phyloP scores from a whole-genome alignment of 2,329 filamentous ascomycete genomes.

The Diplodia scrobiculata region DNA sequence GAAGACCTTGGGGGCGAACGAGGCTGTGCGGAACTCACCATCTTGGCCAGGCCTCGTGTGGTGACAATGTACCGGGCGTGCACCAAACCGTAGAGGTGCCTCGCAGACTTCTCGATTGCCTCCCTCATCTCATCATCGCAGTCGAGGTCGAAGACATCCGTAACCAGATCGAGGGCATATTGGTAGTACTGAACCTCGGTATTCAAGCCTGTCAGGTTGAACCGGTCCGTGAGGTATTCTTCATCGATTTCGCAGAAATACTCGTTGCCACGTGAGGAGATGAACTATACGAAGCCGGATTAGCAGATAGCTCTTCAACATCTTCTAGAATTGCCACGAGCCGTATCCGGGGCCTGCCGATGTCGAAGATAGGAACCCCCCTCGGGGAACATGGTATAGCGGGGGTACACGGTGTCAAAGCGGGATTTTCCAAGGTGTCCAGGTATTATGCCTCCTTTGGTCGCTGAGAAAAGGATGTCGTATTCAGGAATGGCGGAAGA shows the following conservation, averaged over 20 bases:
- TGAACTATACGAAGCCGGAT: constrained; percentile 67
- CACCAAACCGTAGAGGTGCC: constrained; percentile 92
- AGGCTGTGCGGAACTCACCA: constrained; percentile 61
- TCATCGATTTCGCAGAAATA: constrained; percentile 99
- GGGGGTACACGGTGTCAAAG: neutral
- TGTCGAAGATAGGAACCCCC: neutral
- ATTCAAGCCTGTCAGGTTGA: constrained; percentile 96
- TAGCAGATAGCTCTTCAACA: neutral
- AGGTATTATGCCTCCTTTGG: neutral
- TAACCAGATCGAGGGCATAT: constrained; percentile 95
- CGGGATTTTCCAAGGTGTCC: neutral
- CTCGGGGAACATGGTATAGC: neutral
- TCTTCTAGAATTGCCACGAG: neutral
- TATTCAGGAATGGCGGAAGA: neutral
- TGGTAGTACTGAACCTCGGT: constrained; percentile 99
- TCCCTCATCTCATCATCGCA: constrained; percentile 98
- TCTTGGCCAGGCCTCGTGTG: constrained; percentile 88
- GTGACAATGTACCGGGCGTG: constrained; percentile 97
- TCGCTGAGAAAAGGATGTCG: neutral
- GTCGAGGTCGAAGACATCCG: constrained; percentile 97
- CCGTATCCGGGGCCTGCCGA: neutral
- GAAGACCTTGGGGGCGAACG: neutral
- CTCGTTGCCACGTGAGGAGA: constrained; percentile 94
- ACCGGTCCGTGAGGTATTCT: constrained; percentile 95
- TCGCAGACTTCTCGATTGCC: constrained; percentile 94